These are phyloP conservation scores for Oryza longistaminata DNA, from an alignment of 176 grass and related monocot species.

Conservation along the genomic window DNA sequence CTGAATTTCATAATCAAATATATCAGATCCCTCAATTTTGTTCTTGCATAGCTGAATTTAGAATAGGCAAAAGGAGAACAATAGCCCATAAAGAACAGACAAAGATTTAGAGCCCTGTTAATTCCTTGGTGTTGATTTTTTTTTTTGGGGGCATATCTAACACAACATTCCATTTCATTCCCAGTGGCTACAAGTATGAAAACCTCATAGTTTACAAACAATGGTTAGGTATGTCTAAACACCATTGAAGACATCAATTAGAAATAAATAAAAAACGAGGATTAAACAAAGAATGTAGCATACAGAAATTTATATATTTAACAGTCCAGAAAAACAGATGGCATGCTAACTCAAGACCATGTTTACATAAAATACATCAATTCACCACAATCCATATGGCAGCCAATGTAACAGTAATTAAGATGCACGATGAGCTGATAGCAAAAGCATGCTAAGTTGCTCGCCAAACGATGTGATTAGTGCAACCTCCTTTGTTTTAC, in stretches of 20 bases:
- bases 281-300: not conserved
- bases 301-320: not conserved
- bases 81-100: not conserved
- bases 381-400: not conserved
- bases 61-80: not conserved
- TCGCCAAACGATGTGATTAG: not conserved
- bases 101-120: not conserved
- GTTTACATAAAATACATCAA: conserved; percentile 6
- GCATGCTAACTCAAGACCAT: not conserved
- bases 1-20: not conserved
- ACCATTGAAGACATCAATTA: conserved; percentile 3
- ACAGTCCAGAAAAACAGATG: conserved; percentile 11
- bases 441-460: not conserved
- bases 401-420: not conserved
- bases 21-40: not conserved
- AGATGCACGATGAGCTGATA: not conserved
- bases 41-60: not conserved
- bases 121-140: no score
- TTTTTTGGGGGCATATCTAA: not conserved
- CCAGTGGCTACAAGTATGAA: no score
- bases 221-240: not conserved
- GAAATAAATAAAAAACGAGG: not conserved
- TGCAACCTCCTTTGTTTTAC: not conserved
- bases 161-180: not conserved
- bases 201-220: not conserved